These are phyloP conservation scores for Ambrosiella beaveri DNA, from an alignment of 2,329 filamentous ascomycete species.

Conservation along the genomic window DNA sequence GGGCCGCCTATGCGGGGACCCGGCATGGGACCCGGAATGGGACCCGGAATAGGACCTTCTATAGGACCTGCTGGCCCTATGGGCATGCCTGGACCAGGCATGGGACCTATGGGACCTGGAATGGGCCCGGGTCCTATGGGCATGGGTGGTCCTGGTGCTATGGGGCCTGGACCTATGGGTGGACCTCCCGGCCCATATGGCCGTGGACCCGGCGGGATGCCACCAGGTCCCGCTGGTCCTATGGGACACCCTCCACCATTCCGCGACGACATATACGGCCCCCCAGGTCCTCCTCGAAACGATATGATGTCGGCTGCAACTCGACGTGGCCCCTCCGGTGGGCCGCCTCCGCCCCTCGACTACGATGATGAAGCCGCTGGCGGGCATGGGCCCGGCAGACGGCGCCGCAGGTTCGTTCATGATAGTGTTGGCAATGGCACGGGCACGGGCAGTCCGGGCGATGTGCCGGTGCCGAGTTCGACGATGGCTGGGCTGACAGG, in stretches of 20 bases:
- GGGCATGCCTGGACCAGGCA: neutral
- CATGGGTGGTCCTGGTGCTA: neutral
- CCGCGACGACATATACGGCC: constrained; percentile 11
- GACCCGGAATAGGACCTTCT: too few species aligned
- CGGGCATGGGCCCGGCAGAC: constrained; percentile 12
- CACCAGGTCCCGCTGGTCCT: constrained; percentile 3
- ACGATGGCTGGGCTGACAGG: constrained; percentile 31
- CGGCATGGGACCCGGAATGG: neutral
- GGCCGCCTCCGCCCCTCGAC: constrained; percentile 1
- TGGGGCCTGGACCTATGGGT: constrained; percentile 9
- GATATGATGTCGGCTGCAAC: constrained; percentile 7
- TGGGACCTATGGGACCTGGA: constrained; percentile 3
- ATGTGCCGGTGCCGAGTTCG: constrained; percentile 20
- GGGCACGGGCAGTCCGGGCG: constrained; percentile 4
- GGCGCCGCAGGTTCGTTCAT: constrained; percentile 11
- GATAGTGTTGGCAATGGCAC: neutral
- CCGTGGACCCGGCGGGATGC: constrained; percentile 6
- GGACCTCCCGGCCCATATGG: constrained; percentile 7
- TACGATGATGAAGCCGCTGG: constrained; percentile 12
- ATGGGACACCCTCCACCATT: constrained; percentile 5
- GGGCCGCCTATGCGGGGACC: constrained; percentile 2
- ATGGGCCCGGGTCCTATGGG: constrained; percentile 8
- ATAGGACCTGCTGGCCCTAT: neutral
- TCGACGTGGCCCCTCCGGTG: constrained; percentile 7
- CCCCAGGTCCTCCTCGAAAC: constrained; percentile 9